Base-by-base conservation (phyloP, 768 basidiomycete species). In the Termitomyces titanicus region DNA sequence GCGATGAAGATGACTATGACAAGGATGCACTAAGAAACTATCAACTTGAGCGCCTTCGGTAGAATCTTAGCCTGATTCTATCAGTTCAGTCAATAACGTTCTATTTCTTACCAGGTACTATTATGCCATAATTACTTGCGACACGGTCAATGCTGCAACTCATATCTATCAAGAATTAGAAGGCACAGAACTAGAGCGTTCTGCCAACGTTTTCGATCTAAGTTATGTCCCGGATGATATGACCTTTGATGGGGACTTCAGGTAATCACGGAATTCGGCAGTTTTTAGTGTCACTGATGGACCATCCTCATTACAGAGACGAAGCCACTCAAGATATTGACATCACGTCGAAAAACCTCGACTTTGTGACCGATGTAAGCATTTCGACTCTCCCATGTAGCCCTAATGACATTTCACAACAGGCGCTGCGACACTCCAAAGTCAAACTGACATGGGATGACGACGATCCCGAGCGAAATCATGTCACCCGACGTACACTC, bases 391-490 rank as follows among this genome's bases (percentile, higher is more conserved):
- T 17, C n/a, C 12, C 38, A 10, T 34, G 18, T 47, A 11, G 13
- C 25, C 37, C 9, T 40, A 10, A 40, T 46, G 44, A 24, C 24
- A 22, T 29, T 22, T 15, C 22, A 5, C 8, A 27, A 6, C 60
- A 98, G 94, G 96, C 96, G 10, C 82, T 99, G 5, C 89, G 96
- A 5, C 95, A 98, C 68, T 99, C 97, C 13, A 97, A 94, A 76
- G 96, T 98, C 56, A 97, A 92, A 65, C 80, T 98, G 31, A 97
- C 95, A 5, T 99, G 97, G 97, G 97, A 99, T 61, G 92, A 94
- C 52, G 97, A 98, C 69, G 95, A 98, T 61, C 87, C 91, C 0
- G 89, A 94, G 64, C 87, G 96, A 38, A 80, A 79, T 54, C 84
- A 84, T 42, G 63, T 94, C 47, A 92, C 94, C 1, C 84, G 94